Conservation (phyloP, 2,329 filamentous ascomycete species). For the Didymella keratinophila region DNA sequence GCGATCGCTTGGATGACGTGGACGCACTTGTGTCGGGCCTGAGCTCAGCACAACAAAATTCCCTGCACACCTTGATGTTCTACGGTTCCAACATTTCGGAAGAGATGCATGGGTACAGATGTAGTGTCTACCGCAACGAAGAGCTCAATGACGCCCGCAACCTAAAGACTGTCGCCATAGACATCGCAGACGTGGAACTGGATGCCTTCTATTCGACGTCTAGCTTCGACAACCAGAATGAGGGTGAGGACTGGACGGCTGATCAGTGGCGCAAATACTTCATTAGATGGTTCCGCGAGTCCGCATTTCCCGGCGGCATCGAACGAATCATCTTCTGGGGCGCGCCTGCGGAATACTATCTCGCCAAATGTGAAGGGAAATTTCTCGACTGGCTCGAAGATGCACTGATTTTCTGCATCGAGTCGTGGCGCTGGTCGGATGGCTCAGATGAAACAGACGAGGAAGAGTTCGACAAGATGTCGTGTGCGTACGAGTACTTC, state of each 20-base stretch:
- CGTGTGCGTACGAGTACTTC: background rate
- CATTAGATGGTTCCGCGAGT: conserved; percentile 6
- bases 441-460: background rate
- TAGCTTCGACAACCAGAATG: background rate
- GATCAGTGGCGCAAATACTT: conserved; percentile 1
- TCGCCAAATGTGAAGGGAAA: background rate
- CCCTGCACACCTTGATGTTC: conserved; percentile 21
- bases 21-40: conserved; percentile 3
- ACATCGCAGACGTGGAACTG: conserved; percentile 11
- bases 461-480: background rate
- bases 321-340: conserved; percentile 18
- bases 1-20: conserved; percentile 1
- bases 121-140: conserved; percentile 13
- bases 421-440: conserved; percentile 6
- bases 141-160: background rate
- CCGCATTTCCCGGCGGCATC: conserved; percentile 6
- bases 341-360: background rate
- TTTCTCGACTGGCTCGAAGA: conserved; percentile 12
- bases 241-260: background rate
- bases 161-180: conserved; percentile 7
- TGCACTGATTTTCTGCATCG: conserved; percentile 8
- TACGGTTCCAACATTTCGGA: conserved; percentile 10
- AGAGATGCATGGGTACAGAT: conserved; percentile 10
- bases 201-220: conserved; percentile 1
- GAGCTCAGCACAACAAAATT: background rate